phyloP scores from a whole-genome alignment of 768 basidiomycete species.

The Pleurotus citrinopileatus region DNA sequence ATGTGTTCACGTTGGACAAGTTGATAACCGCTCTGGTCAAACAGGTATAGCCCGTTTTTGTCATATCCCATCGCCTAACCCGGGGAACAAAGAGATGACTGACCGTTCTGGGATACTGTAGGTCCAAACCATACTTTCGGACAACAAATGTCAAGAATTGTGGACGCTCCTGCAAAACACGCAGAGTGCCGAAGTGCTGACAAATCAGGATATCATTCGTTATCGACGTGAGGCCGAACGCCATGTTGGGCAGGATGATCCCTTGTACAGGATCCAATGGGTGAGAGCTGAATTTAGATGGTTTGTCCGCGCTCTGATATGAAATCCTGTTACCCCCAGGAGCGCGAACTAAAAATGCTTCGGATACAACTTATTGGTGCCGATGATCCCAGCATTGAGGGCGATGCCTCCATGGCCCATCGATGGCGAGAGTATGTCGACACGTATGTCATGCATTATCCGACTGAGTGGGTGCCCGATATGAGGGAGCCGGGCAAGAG shows the following conservation, averaged over 20 bases:
- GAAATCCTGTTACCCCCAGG: conserved; percentile 37
- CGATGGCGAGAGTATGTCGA: conserved; percentile 78
- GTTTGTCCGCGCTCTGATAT: conserved; percentile 5
- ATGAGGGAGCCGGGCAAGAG: conserved; percentile 29
- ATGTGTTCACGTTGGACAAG: conserved; percentile 93
- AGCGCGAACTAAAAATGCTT: conserved; percentile 51
- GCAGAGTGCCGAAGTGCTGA: conserved; percentile 49
- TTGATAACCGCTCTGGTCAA: conserved; percentile 86
- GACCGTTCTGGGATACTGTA: conserved; percentile 27
- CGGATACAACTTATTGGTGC: conserved; percentile 56
- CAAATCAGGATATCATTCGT: conserved; percentile 65
- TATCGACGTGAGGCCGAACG: conserved; percentile 81
- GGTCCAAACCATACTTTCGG: conserved; percentile 85
- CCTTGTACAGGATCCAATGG: conserved; percentile 80
- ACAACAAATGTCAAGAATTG: conserved; percentile 85
- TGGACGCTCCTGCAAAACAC: conserved; percentile 71
- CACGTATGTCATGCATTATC: conserved; percentile 66
- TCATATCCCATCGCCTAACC: conserved; percentile 6
- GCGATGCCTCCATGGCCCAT: conserved; percentile 42
- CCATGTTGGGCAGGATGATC: conserved; percentile 71
- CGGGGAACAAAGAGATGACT: conserved; percentile 4
- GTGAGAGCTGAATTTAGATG: conserved; percentile 42
- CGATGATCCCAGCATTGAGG: conserved; percentile 65
- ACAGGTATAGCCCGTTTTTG: conserved; percentile 55
- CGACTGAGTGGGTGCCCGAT: conserved; percentile 68